Evolutionary conservation across 1,139 yeast genomes (phyloP).

Genomic region (Magnusiomyces sp.): DNA sequence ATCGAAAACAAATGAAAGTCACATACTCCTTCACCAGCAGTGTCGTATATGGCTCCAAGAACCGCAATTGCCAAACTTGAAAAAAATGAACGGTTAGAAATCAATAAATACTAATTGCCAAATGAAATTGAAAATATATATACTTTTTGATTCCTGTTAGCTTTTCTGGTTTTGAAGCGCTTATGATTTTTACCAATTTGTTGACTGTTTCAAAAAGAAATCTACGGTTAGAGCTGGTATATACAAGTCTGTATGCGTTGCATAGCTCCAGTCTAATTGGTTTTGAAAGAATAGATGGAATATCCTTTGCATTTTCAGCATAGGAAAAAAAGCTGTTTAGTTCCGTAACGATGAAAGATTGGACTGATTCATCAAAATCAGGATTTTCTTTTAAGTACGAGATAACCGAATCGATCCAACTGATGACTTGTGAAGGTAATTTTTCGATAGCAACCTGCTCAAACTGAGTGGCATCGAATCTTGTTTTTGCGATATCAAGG

Average conservation of each 20-base stretch:
- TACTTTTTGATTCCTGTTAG: conserved; percentile 25
- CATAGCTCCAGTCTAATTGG: conserved; percentile 21
- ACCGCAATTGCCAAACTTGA: conserved; percentile 21
- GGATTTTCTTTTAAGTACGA: conserved; percentile 12
- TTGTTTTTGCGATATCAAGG: conserved; percentile 5
- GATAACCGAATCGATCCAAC: conserved; percentile 20
- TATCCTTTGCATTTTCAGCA: conserved; percentile 18
- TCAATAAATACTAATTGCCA: neutral
- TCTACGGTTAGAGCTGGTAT: conserved; percentile 18
- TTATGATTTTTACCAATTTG: conserved; percentile 21
- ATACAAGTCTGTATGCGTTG: conserved; percentile 18
- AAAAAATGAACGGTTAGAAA: conserved; percentile 1
- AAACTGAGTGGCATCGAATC: conserved; percentile 19
- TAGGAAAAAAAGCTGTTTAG: conserved; percentile 18
- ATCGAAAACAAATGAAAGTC: neutral
- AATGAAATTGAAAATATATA: conserved; percentile 9
- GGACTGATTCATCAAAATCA: conserved; percentile 17
- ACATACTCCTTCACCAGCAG: conserved; percentile 26
- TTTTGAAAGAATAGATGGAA: conserved; percentile 19
- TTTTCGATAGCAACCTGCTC: conserved; percentile 20
- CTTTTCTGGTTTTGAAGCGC: conserved; percentile 27
- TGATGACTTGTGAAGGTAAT: conserved; percentile 19
- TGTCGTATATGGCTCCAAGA: conserved; percentile 21
- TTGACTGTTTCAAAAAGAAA: conserved; percentile 27
- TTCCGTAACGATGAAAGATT: conserved; percentile 20